phyloP scores from a whole-genome alignment of 2,329 filamentous ascomycete genomes.

The Chaetomium strumarium region DNA sequence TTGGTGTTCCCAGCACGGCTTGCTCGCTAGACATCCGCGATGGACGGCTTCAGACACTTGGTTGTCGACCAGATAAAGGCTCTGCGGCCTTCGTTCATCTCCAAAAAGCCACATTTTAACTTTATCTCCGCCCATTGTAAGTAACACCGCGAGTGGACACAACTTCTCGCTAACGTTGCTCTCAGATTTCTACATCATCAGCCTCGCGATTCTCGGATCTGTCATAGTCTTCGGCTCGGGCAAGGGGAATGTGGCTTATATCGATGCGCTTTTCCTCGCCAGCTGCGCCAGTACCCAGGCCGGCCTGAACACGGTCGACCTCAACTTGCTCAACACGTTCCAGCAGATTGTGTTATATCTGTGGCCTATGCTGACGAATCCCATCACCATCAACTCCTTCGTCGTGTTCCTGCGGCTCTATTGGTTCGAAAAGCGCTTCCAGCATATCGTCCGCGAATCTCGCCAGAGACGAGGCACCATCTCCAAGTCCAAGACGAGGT shows the following conservation, averaged over 20 bases:
- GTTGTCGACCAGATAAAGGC: constrained; percentile 36
- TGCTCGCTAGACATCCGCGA: neutral
- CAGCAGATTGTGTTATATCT: constrained; percentile 70
- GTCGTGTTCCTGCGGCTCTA: constrained; percentile 92
- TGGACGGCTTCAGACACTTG: constrained; percentile 14
- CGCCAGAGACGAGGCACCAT: constrained; percentile 58
- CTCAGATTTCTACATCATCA: constrained; percentile 73
- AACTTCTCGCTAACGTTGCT: neutral
- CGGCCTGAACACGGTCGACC: constrained; percentile 74
- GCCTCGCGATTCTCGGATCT: constrained; percentile 66
- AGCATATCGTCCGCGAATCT: constrained; percentile 71
- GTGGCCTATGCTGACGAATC: constrained; percentile 68
- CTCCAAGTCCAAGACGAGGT: constrained; percentile 54
- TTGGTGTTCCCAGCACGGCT: neutral
- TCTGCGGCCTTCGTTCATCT: constrained; percentile 51
- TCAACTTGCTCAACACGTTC: constrained; percentile 63
- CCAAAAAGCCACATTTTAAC: constrained; percentile 64
- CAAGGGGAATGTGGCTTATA: constrained; percentile 60
- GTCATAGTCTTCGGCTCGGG: constrained; percentile 64
- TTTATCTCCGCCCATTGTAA: constrained; percentile 77
- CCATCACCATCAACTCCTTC: constrained; percentile 75
- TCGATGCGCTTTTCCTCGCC: constrained; percentile 86
- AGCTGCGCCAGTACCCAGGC: constrained; percentile 84
- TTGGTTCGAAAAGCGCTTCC: constrained; percentile 97
- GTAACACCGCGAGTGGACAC: constrained; percentile 27